phyloP scores from a whole-genome alignment of 2,329 filamentous ascomycete species.

The Tolypocladium sp. region DNA sequence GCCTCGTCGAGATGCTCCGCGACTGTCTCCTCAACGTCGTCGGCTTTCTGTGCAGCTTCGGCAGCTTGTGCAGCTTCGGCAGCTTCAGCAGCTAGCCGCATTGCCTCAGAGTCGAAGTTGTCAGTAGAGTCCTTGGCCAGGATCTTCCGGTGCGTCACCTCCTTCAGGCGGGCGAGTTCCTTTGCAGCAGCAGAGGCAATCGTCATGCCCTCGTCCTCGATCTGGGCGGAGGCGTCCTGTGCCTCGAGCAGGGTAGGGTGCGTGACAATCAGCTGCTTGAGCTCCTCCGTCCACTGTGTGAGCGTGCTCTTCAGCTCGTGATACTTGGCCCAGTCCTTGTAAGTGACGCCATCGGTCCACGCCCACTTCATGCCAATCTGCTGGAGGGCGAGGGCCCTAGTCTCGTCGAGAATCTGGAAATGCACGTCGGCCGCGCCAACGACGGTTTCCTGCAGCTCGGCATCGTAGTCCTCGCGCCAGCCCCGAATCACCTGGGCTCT shows the following conservation, averaged over 20 bases:
- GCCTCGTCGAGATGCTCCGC: conserved; percentile 12
- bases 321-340: conserved; percentile 96
- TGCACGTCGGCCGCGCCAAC: conserved; percentile 69
- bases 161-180: conserved; percentile 72
- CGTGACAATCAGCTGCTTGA: conserved; percentile 65
- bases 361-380: conserved; percentile 94
- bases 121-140: conserved; percentile 63
- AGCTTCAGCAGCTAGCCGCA: conserved; percentile 45
- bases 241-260: conserved; percentile 64
- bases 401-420: conserved; percentile 71
- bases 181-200: conserved; percentile 70
- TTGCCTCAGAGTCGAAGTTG: conserved; percentile 64
- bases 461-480: conserved; percentile 67
- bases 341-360: conserved; percentile 89
- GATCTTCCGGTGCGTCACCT: conserved; percentile 79
- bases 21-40: conserved; percentile 9
- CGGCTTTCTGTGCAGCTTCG: conserved; percentile 8
- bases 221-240: conserved; percentile 54
- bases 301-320: conserved; percentile 79
- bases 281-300: conserved; percentile 73
- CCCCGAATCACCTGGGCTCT: conserved; percentile 67
- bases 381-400: conserved; percentile 75
- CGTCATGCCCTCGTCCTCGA: conserved; percentile 74
- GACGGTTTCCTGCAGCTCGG: conserved; percentile 59
- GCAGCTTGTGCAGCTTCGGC: conserved; percentile 7